Base-by-base conservation (phyloP, 1,284 basidiomycete genomes). In the Moesziomyces sp. region DNA sequence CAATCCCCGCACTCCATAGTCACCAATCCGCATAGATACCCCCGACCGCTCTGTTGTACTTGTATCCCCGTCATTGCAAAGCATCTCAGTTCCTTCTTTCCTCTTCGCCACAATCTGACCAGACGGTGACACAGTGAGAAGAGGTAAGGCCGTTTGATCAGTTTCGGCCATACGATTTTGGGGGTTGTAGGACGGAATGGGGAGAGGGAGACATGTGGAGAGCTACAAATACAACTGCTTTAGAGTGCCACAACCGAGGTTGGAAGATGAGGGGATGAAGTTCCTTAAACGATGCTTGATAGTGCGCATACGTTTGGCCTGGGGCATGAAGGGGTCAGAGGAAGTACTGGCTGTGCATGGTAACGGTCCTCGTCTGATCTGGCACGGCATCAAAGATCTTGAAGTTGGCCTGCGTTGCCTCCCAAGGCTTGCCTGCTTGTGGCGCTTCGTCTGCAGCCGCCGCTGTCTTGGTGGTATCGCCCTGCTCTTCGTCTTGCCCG, bases 401-500 rank as follows among this genome's bases (percentile, higher is more conserved):
- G 60, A 86, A 86, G 66, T 85, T 83, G n/a, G 71, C 58, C 49
- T 77, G 54, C 19, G 55, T 74, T 43, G 52, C 65, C 44, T 58
- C 72, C 65, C 64, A 65, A 19, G 71, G 58, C 43, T 48, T 68
- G 45, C 24, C 59, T 28, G 40, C 23, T 11, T 19, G 35, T 23
- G 24, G 26, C 35, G 1, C 24, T 4, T 26, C 24, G 0, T 7
- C 24, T 26, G 24, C 24, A 26, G 40, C 47, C 16, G 11, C 21
- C n/a, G 28, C 46, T 28, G 48, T 48, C n/a, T 40, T 61, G 38
- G 51, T 57, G 14, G 35, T 52, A n/a, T 58, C 52, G 9, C 77
- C 60, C 8, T 83, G 58, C 45, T 80, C 78, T 57, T 76, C 67
- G 6, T 83, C 78, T 56, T 82, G 57, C 96, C 86, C 2, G 93